phyloP scores from a whole-genome alignment of 2,329 filamentous ascomycete species.

The Leptoxyphium fumago region DNA sequence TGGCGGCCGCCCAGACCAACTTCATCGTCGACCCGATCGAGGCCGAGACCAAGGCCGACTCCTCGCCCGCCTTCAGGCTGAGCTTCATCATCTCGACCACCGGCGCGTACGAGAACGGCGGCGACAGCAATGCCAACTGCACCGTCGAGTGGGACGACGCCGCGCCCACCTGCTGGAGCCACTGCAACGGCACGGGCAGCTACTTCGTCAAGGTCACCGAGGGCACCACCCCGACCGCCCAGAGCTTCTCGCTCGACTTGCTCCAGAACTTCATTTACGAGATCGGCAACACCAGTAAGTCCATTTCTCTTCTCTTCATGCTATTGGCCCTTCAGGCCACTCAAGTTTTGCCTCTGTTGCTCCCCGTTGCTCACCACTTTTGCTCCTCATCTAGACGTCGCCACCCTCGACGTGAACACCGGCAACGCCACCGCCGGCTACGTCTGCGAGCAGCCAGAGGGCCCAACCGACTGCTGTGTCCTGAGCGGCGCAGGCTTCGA shows the following conservation, averaged over 20 bases:
- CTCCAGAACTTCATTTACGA: neutral
- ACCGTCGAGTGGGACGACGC: neutral
- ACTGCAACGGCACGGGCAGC: neutral
- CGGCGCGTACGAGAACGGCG: neutral
- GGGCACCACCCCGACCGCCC: neutral
- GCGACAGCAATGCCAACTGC: neutral
- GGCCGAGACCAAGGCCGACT: neutral
- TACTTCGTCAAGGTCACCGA: neutral
- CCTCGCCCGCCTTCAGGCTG: neutral
- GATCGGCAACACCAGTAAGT: neutral
- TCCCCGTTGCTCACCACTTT: too few relatives aligned
- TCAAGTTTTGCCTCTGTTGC: neutral
- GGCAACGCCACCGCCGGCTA: neutral
- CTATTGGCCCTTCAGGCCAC: too few relatives aligned
- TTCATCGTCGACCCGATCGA: neutral
- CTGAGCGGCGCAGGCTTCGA: neutral
- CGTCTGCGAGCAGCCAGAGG: neutral
- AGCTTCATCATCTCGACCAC: neutral
- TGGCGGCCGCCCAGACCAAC: neutral
- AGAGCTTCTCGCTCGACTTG: neutral
- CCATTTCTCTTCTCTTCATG: neutral
- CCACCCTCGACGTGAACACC: neutral
- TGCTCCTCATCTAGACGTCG: neutral
- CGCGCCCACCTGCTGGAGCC: slow-evolving; percentile 1
- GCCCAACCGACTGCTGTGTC: neutral